Base-by-base conservation (phyloP, 495 filamentous ascomycete genomes). In the Amniculicola lignicola region DNA sequence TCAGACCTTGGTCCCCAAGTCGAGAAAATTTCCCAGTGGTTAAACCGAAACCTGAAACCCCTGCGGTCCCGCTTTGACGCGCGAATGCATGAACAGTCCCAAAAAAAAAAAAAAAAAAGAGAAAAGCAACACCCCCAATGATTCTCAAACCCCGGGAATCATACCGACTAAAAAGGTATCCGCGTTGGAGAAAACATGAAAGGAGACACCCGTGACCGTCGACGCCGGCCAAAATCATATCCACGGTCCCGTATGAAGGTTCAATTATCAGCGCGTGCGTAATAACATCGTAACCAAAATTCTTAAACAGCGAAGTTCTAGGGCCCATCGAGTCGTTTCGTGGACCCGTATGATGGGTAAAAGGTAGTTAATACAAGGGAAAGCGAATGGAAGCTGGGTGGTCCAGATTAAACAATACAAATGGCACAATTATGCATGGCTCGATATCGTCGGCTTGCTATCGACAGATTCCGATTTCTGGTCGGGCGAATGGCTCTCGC, bases 401-500 rank as follows among this genome's bases (percentile, higher is more conserved):
- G 25, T 24, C 22, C 37, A 37, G 36, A 41, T 49, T 37, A 42
- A 41, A 37, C 14, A 55, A 40, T 51, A 55, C 44, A 53, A 11
- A 21, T 22, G 9, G 36, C 14, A 19, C n/a, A 1, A 37, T 53
- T 50, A 64, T 58, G 49, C 33, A 25, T 53, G 65, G 58, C 57
- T 53, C 38, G 61, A 52, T 23, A 62, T 64, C 7, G 61, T 46
- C 5, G 68, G 55, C 51, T 67, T 70, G 29, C 27, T 56, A 21
- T 67, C 64, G 24, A 42, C 60, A 49, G 40, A 21, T 21, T 59
- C 63, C 18, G 28, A 36, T 49, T 66, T 67, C 22, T 51, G 60
- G 15, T 57, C 61, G 24, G 69, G 70, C 19, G 70, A 72, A 18
- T 66, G 64, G 54, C 52, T 63, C 27, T 71, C 68, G 35, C 63